phyloP scores from a whole-genome alignment of 495 filamentous ascomycete species.

The Chaetomium tenue region DNA sequence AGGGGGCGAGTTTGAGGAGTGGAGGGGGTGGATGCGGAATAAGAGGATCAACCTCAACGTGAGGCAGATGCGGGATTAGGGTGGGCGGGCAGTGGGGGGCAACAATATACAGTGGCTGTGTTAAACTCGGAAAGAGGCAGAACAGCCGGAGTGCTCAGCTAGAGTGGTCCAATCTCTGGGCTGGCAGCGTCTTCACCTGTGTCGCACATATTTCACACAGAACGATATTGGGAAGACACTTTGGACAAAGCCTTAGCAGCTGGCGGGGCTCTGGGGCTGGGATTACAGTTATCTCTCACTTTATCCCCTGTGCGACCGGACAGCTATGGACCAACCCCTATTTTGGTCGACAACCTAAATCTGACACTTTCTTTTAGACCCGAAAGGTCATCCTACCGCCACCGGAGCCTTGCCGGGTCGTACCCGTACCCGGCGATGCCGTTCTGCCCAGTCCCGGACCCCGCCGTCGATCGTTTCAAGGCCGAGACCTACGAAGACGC shows the following conservation, averaged over 20 bases:
- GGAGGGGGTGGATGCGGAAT: slow-evolving; percentile 79
- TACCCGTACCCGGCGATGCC: too few species aligned
- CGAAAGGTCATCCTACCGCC: too few species aligned
- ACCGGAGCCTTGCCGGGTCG: too few species aligned
- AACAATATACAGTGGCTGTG: background rate
- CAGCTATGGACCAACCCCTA: too few species aligned
- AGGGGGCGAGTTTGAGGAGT: slow-evolving; percentile 54
- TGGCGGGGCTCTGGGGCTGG: too few species aligned
- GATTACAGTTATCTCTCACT: too few species aligned
- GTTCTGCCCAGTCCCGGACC: too few species aligned
- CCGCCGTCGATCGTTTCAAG: too few species aligned
- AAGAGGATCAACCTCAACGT: slow-evolving; percentile 92
- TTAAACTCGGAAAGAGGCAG: background rate
- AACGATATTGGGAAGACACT: background rate
- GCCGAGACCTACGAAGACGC: too few species aligned
- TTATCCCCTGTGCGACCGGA: too few species aligned
- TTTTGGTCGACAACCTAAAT: too few species aligned
- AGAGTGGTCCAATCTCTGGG: background rate
- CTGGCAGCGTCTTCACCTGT: background rate
- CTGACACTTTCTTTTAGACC: too few species aligned
- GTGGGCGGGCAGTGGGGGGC: background rate
- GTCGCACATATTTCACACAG: background rate
- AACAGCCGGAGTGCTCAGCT: background rate
- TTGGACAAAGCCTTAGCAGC: background rate
- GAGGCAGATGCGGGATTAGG: slow-evolving; percentile 74